A percentile compares a stretch with the other conserved stretches of the same genome.
These are phyloP conservation scores for Cladosporium sp. DNA, from an alignment of 2,329 filamentous ascomycete species.

Conservation along the genomic window DNA sequence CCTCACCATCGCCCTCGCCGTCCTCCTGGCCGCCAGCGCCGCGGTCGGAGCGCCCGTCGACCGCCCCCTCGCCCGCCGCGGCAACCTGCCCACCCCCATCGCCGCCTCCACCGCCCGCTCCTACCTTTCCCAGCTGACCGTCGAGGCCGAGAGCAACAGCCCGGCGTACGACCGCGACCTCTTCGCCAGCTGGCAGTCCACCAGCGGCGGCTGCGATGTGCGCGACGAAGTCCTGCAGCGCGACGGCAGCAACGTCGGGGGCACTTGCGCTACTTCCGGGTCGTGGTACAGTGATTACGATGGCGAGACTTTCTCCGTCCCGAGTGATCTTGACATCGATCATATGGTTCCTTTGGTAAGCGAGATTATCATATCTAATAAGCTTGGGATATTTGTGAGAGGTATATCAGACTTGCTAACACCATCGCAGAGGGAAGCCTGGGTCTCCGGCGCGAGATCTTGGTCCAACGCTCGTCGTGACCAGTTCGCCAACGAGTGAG, in stretches of 20 bases:
- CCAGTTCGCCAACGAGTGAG: slow-evolving; percentile 58
- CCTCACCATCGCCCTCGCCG: slow-evolving; percentile 17
- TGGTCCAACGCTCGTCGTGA: slow-evolving; percentile 68
- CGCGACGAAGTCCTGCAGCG: slow-evolving; percentile 69
- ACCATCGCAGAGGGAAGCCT: slow-evolving; percentile 19
- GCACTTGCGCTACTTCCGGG: slow-evolving; percentile 64
- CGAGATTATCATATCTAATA: slow-evolving; percentile 33
- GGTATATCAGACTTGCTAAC: too few species aligned
- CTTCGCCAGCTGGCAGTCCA: slow-evolving; percentile 69
- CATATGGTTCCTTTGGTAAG: slow-evolving; percentile 71
- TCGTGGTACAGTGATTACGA: slow-evolving; percentile 71
- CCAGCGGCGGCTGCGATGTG: slow-evolving; percentile 65
- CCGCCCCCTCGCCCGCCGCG: slow-evolving; percentile 18
- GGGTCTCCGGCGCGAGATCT: slow-evolving; percentile 59
- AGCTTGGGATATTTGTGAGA: too few species aligned
- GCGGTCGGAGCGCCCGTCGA: slow-evolving; percentile 24
- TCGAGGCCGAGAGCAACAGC: slow-evolving; percentile 25
- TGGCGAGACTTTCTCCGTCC: slow-evolving; percentile 63
- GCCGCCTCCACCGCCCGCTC: slow-evolving; percentile 26
- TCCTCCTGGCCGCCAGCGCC: slow-evolving; percentile 19
- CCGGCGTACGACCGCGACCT: slow-evolving; percentile 59
- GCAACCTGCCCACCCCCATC: slow-evolving; percentile 28
- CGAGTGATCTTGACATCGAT: slow-evolving; percentile 74
- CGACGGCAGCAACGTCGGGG: slow-evolving; percentile 64
- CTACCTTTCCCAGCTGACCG: slow-evolving; percentile 24